Evolutionary conservation across 805 yeast genomes (phyloP).

Genomic region (Candida broadrunensis): DNA sequence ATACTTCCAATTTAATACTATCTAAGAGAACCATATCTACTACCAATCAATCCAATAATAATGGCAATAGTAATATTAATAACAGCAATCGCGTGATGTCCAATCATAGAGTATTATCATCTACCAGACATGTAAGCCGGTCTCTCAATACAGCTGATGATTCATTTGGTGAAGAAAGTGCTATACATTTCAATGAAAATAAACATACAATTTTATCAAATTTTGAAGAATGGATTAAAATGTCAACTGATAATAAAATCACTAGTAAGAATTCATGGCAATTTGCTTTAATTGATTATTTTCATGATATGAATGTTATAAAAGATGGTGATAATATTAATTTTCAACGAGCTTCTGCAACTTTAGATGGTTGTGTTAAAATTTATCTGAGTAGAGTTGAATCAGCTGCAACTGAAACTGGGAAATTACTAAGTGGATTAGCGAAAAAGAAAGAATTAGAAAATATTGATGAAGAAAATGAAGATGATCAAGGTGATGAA

Average conservation of each 20-base stretch:
- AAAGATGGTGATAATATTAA: constrained; percentile 56
- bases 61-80: no score
- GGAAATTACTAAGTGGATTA: constrained; percentile 74
- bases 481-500: constrained; percentile 18
- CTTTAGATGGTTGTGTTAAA: constrained; percentile 92
- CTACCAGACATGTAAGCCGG: constrained; percentile 13
- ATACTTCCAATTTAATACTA: constrained; percentile 3
- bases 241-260: constrained; percentile 47
- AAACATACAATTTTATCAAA: constrained; percentile 40
- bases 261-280: constrained; percentile 50
- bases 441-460: constrained; percentile 36
- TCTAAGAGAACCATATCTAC: constrained; percentile 6
- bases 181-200: constrained; percentile 41
- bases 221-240: constrained; percentile 50
- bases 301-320: constrained; percentile 47
- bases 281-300: constrained; percentile 49
- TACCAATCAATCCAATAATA: not conserved
- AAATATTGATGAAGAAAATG: constrained; percentile 21
- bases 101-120: constrained; percentile 8
- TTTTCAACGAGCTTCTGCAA: constrained; percentile 87
- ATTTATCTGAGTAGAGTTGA: constrained; percentile 90
- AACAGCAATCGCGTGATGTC: no score
- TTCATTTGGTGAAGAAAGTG: constrained; percentile 30
- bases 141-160: constrained; percentile 14
- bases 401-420: constrained; percentile 88